A percentile compares a stretch with the other conserved stretches of the same genome.
These are phyloP conservation scores for Candida gigantensis DNA, from an alignment of 1,139 yeast species.

Conservation along the genomic window DNA sequence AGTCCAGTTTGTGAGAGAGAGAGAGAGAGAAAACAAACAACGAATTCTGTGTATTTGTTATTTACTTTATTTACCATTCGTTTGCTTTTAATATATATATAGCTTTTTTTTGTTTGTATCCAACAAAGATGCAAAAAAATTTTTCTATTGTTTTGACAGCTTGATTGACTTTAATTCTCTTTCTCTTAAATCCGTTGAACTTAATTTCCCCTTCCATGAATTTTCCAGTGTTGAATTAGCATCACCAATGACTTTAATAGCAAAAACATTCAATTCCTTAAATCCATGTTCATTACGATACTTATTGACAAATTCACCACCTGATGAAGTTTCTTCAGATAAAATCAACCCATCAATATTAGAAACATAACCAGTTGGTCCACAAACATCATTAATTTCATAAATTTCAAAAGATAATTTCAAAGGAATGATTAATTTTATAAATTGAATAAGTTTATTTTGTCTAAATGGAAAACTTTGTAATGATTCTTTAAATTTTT, in stretches of 20 bases:
- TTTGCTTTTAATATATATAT: background rate
- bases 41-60: no score
- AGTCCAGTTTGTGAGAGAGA: background rate
- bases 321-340: conserved; percentile 75
- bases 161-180: conserved; percentile 19
- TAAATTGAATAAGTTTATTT: conserved; percentile 46
- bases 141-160: no score
- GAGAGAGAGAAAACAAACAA: conserved; percentile 1
- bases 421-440: conserved; percentile 35
- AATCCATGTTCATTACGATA: conserved; percentile 60
- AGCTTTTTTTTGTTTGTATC: background rate
- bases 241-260: conserved; percentile 69
- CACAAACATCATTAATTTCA: conserved; percentile 83
- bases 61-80: no score
- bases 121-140: background rate
- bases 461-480: conserved; percentile 60
- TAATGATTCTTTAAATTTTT: conserved; percentile 67
- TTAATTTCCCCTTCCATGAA: conserved; percentile 69
- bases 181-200: conserved; percentile 66
- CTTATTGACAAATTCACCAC: conserved; percentile 73
- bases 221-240: conserved; percentile 49
- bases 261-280: conserved; percentile 52
- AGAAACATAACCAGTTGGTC: conserved; percentile 83
- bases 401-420: conserved; percentile 32
- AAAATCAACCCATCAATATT: conserved; percentile 80